Evolutionary conservation across 1,139 yeast species (phyloP).

Genomic region (Entelexis sorbosivorans): DNA sequence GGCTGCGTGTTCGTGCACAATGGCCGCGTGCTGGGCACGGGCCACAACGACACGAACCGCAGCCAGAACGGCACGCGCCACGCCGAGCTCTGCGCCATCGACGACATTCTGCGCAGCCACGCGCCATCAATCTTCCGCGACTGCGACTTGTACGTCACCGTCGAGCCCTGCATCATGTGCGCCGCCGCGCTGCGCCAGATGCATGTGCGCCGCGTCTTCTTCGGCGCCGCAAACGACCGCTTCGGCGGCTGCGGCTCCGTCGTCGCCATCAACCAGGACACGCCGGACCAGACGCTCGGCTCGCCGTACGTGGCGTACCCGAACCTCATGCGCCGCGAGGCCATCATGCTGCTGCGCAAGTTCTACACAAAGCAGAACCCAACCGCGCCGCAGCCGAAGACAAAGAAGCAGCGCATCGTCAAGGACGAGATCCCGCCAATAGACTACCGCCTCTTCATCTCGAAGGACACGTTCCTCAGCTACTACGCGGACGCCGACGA

Average conservation of each 20-base stretch:
- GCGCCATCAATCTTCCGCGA: constrained; percentile 37
- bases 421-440: constrained; percentile 65
- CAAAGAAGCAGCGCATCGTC: constrained; percentile 63
- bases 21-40: constrained; percentile 53
- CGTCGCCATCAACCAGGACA: constrained; percentile 47
- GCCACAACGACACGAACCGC: constrained; percentile 82
- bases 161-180: constrained; percentile 98
- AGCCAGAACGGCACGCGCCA: constrained; percentile 58
- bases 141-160: constrained; percentile 73
- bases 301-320: constrained; percentile 51
- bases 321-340: constrained; percentile 71
- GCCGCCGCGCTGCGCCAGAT: constrained; percentile 83
- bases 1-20: constrained; percentile 53
- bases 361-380: constrained; percentile 80
- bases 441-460: constrained; percentile 40
- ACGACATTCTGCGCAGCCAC: constrained; percentile 36
- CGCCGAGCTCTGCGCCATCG: constrained; percentile 82
- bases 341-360: constrained; percentile 63
- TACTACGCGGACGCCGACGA: constrained; percentile 41
- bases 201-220: constrained; percentile 59
- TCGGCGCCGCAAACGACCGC: constrained; percentile 89
- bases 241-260: constrained; percentile 97
- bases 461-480: constrained; percentile 37
- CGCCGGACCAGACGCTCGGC: constrained; percentile 23
- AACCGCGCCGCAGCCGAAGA: constrained; percentile 70